Evolutionary conservation across 805 yeast species (phyloP).

Genomic region (Kuraishia capsulata): DNA sequence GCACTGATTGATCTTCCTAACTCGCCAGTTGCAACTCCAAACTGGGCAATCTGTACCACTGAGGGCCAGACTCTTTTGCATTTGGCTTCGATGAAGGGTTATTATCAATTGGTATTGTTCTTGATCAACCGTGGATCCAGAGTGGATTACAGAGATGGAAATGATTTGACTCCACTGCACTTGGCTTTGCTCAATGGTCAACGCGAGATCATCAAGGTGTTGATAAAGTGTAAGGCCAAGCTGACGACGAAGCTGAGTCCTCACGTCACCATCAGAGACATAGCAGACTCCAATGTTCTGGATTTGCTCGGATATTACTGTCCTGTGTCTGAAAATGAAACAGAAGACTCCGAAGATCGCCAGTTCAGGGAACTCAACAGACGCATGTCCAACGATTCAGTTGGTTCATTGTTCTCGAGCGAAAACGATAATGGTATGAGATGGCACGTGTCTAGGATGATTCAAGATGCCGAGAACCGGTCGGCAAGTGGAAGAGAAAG

Average conservation of each 20-base stretch:
- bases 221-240: conserved; percentile 59
- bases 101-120: conserved; percentile 48
- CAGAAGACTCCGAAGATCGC: conserved; percentile 2
- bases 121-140: conserved; percentile 58
- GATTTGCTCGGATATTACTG: conserved; percentile 18
- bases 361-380: conserved; percentile 7
- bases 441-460: conserved; percentile 12
- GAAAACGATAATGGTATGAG: conserved; percentile 13
- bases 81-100: conserved; percentile 72
- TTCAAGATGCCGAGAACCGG: conserved; percentile 2
- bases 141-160: conserved; percentile 64
- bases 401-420: conserved; percentile 8
- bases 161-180: conserved; percentile 83
- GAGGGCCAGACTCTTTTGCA: conserved; percentile 81
- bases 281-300: conserved; percentile 29
- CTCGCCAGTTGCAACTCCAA: conserved; percentile 51
- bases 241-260: conserved; percentile 40
- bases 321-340: conserved; percentile 3
- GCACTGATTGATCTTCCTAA: conserved; percentile 57
- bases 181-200: conserved; percentile 75
- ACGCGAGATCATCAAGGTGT: conserved; percentile 50
- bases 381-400: conserved; percentile 19
- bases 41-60: conserved; percentile 71
- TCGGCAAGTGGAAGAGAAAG: too few relatives aligned
- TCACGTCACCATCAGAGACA: conserved; percentile 33